Evolutionary conservation across 108 stramenopile species (phyloP), one percentile per base, ranked within the genome.

Genomic region (Tribonema minus): DNA sequence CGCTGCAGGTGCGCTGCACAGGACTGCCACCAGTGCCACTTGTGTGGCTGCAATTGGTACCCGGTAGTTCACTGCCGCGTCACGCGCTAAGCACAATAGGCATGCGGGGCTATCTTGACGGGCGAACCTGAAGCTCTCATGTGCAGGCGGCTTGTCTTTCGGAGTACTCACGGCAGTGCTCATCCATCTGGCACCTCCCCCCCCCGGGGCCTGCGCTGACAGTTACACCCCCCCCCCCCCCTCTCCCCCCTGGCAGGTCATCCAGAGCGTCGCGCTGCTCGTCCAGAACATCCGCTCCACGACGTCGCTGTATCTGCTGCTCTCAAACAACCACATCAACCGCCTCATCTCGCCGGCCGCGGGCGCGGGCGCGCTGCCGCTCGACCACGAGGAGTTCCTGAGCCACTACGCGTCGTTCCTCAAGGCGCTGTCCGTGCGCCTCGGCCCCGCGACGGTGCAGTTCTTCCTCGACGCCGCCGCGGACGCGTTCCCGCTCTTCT

Each of bases 271-370:
- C 25, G 64, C 74, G 32, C 26, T 75, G 33, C 64, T 75, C 27
- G 32, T 75, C 35, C 74, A 75, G 29, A 75, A 75, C 64, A 60
- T 75, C 6, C 37, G 46, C 12, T 54, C 34, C 64, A 29, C 40
- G 3, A 58, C 41, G 4, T 66, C 64, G 4, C 64, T 75, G 39
- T 75, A 75, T 64, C 64, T 75, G 74, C 62, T 75, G 35, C 64
- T 75, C n/a, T 75, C 74, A 26, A 35, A 65, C 33, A 41, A 75
- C 62, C 74, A 75, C 46, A 75, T 75, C 64, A 75, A 75, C 64
- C 64, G 74, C 64, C 74, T 75, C 35, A 75, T 75, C 4, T 40
- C 64, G 33, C 74, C 74, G 20, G 62, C 64, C 38, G 40, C 0
- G 9, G 74, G 64, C 7, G 59, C 32, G 61, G 23, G 12, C 37